Evolutionary conservation across 106 monocot genomes (phyloP).

Genomic region (Dendrobium officinale): DNA sequence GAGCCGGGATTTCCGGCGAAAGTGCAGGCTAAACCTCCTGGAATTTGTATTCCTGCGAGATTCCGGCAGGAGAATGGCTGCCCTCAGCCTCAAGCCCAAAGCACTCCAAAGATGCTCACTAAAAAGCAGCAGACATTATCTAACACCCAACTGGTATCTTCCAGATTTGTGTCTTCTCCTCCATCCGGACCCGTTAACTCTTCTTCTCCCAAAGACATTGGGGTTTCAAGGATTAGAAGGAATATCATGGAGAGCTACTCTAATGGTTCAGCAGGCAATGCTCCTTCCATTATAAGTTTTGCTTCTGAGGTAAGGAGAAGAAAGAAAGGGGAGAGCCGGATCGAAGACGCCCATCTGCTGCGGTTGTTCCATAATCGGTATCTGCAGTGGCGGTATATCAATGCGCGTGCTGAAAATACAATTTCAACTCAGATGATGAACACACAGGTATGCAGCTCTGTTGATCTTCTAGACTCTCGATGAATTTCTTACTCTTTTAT

Average conservation of each 20-base stretch:
- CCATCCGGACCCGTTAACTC: slow-evolving; percentile 19
- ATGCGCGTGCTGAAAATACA: slow-evolving; percentile 41
- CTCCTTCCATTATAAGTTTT: slow-evolving; percentile 62
- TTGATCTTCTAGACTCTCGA: not conserved
- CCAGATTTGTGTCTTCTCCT: slow-evolving; percentile 19
- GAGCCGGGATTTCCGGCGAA: slow-evolving; percentile 10
- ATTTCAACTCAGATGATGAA: slow-evolving; percentile 20
- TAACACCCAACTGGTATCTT: slow-evolving; percentile 26
- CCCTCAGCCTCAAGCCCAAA: slow-evolving; percentile 20
- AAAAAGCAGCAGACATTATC: slow-evolving; percentile 21
- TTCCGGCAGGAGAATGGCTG: slow-evolving; percentile 40
- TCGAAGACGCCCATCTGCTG: slow-evolving; percentile 65
- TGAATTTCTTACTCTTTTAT: not conserved
- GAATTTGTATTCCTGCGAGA: slow-evolving; percentile 38
- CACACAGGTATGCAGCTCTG: slow-evolving; percentile 33
- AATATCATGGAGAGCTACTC: not conserved
- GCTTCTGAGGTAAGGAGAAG: slow-evolving; percentile 59
- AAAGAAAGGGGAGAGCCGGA: slow-evolving; percentile 65
- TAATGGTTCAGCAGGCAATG: slow-evolving; percentile 6
- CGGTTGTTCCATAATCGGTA: slow-evolving; percentile 57
- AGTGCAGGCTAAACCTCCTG: slow-evolving; percentile 13
- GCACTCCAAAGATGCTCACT: slow-evolving; percentile 9
- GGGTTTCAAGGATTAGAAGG: slow-evolving; percentile 24
- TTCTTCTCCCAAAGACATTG: slow-evolving; percentile 23
- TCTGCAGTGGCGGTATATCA: slow-evolving; percentile 67